Conservation (phyloP, 345 rosid species). For the Aurinia saxatilis region DNA sequence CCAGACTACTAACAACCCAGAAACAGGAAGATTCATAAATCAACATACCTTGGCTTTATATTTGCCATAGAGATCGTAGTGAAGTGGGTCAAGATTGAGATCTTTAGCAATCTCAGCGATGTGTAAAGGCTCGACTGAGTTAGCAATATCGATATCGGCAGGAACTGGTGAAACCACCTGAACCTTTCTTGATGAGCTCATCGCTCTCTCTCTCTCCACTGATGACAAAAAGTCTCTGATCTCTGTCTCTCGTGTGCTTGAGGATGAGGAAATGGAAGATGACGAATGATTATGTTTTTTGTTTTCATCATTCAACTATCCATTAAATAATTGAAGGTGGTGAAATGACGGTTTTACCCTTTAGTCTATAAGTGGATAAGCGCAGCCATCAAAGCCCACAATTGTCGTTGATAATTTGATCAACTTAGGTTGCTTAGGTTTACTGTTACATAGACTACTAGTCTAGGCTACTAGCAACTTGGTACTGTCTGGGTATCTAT, state of each 20-base stretch:
- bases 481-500: too few relatives aligned
- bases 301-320: not conserved
- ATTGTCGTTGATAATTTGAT: not conserved
- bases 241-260: not conserved
- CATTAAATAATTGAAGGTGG: not conserved
- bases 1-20: slow-evolving; percentile 1
- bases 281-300: not conserved
- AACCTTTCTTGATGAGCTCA: slow-evolving; percentile 63
- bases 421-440: too few relatives aligned
- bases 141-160: slow-evolving; percentile 91
- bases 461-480: too few relatives aligned
- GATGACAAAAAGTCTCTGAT: not conserved
- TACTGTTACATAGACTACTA: too few relatives aligned
- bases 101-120: slow-evolving; percentile 76
- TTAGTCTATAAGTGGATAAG: not conserved
- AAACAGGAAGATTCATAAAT: not conserved
- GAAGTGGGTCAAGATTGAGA: slow-evolving; percentile 55
- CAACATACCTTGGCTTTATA: slow-evolving; percentile 85
- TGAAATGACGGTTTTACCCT: not conserved
- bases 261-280: not conserved
- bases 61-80: slow-evolving; percentile 93
- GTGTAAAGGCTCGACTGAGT: slow-evolving; percentile 79
- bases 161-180: slow-evolving; percentile 86
- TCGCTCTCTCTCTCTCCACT: slow-evolving; percentile 15
- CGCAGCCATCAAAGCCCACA: slow-evolving; percentile 8